Percentiles rank a stretch among this genome's conserved stretches.
Evolutionary conservation across 495 filamentous ascomycete genomes (phyloP).

Genomic region (Neurospora sp.): DNA sequence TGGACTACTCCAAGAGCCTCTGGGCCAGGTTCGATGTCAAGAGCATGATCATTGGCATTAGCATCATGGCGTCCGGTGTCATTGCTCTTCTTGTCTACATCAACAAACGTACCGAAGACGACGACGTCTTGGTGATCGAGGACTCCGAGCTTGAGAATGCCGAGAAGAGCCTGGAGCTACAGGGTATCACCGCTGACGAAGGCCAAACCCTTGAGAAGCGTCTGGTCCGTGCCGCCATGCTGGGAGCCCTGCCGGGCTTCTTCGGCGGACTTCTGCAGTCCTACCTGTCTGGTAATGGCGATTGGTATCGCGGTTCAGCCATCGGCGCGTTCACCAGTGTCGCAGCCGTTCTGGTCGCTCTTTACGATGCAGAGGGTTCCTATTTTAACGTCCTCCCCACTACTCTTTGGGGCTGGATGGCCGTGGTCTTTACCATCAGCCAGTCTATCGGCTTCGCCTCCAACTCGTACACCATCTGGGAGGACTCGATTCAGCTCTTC

Average conservation of each 20-base stretch:
- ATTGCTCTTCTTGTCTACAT: slow-evolving; percentile 61
- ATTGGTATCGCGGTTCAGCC: slow-evolving; percentile 28
- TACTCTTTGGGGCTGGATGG: slow-evolving; percentile 81
- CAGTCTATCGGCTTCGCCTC: slow-evolving; percentile 89
- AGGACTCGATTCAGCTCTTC: slow-evolving; percentile 88
- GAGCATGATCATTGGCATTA: slow-evolving; percentile 73
- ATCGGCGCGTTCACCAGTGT: slow-evolving; percentile 54
- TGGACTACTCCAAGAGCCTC: slow-evolving; percentile 69
- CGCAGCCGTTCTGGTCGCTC: slow-evolving; percentile 45
- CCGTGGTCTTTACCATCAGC: slow-evolving; percentile 65
- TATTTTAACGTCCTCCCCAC: slow-evolving; percentile 55
- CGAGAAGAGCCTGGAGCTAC: slow-evolving; percentile 32
- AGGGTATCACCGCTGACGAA: slow-evolving; percentile 19
- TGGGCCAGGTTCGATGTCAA: slow-evolving; percentile 87
- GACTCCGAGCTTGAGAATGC: slow-evolving; percentile 34
- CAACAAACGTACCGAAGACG: slow-evolving; percentile 29
- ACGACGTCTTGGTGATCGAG: slow-evolving; percentile 32
- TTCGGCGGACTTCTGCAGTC: slow-evolving; percentile 19
- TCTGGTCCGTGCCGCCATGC: slow-evolving; percentile 23
- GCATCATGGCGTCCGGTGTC: slow-evolving; percentile 57
- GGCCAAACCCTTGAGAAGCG: slow-evolving; percentile 25
- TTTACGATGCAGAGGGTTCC: slow-evolving; percentile 40
- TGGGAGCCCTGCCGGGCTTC: slow-evolving; percentile 20
- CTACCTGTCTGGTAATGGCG: slow-evolving; percentile 21
- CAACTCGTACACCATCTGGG: slow-evolving; percentile 98